Conservation (phyloP, 2,329 filamentous ascomycete genomes). For the Tolypocladium paradoxum region DNA sequence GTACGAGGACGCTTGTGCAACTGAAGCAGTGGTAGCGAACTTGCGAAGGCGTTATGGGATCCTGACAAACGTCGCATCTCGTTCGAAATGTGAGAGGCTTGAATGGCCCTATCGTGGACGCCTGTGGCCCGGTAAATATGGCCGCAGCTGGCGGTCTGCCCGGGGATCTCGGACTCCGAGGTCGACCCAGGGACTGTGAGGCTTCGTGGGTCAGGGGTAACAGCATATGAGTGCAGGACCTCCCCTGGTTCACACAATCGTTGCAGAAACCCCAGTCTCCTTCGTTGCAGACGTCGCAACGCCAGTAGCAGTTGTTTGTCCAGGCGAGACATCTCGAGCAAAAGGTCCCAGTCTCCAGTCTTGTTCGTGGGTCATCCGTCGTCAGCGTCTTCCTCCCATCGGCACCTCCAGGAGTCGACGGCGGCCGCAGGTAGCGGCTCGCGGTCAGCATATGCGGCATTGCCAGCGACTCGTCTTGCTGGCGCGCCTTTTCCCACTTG, state of each 20-base stretch:
- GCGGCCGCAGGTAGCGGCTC: conserved; percentile 44
- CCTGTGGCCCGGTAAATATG: conserved; percentile 35
- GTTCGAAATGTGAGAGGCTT: conserved; percentile 62
- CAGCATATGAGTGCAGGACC: conserved; percentile 71
- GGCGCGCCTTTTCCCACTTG: conserved; percentile 49
- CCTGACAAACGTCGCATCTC: conserved; percentile 67
- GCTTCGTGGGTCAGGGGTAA: conserved; percentile 60
- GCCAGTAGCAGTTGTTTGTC: conserved; percentile 82
- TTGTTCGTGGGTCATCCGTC: conserved; percentile 53
- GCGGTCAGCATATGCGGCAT: conserved; percentile 48
- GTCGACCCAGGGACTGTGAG: conserved; percentile 21
- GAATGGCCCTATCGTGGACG: conserved; percentile 42
- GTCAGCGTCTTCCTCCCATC: conserved; percentile 49
- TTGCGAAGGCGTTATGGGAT: conserved; percentile 57
- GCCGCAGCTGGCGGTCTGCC: conserved; percentile 36
- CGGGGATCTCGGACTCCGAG: conserved; percentile 30
- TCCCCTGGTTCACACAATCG: conserved; percentile 71
- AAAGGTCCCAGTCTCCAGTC: conserved; percentile 72
- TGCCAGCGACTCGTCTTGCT: conserved; percentile 27
- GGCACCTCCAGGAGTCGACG: conserved; percentile 35
- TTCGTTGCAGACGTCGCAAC: conserved; percentile 76
- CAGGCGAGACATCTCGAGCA: conserved; percentile 65
- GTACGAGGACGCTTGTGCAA: conserved; percentile 46
- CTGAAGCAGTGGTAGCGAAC: conserved; percentile 70
- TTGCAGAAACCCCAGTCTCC: conserved; percentile 95